These are phyloP conservation scores for Penicillium longicatenatum DNA, from an alignment of 495 filamentous ascomycete species.

Conservation along the genomic window DNA sequence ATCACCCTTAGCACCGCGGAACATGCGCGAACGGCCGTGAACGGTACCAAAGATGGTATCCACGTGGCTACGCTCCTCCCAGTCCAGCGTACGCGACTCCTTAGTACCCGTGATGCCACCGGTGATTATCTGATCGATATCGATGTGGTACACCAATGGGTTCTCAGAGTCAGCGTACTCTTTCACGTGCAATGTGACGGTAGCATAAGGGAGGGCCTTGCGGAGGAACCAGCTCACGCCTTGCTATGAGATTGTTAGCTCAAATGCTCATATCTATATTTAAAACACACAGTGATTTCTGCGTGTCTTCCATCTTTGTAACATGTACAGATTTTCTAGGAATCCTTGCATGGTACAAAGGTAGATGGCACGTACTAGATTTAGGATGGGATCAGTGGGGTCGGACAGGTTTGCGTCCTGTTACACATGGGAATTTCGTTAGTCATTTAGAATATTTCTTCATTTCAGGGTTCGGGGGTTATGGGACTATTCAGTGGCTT, in stretches of 20 bases:
- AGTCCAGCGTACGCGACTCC: conserved; percentile 74
- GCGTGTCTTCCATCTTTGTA: not conserved
- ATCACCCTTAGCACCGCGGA: conserved; percentile 38
- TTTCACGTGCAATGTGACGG: conserved; percentile 68
- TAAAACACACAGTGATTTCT: too few species aligned
- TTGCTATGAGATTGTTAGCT: conserved; percentile 52
- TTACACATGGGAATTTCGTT: conserved; percentile 7
- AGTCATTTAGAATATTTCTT: not conserved
- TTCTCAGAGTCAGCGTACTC: conserved; percentile 57
- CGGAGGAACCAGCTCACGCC: conserved; percentile 81
- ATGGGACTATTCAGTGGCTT: not conserved
- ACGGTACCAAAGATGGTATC: conserved; percentile 84
- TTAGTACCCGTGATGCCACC: conserved; percentile 73
- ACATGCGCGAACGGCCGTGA: conserved; percentile 59
- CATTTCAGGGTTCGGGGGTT: not conserved
- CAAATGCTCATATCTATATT: not conserved
- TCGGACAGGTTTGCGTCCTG: conserved; percentile 83
- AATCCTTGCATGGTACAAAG: not conserved
- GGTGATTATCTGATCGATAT: conserved; percentile 76
- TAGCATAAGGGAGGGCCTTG: conserved; percentile 71
- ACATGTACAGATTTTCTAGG: not conserved
- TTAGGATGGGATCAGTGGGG: conserved; percentile 68
- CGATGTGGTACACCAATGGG: conserved; percentile 63
- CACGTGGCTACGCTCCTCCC: conserved; percentile 64
- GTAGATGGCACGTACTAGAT: conserved; percentile 50